Evolutionary conservation across 2,329 filamentous ascomycete species (phyloP).

Genomic region (Colletotrichum sp.): DNA sequence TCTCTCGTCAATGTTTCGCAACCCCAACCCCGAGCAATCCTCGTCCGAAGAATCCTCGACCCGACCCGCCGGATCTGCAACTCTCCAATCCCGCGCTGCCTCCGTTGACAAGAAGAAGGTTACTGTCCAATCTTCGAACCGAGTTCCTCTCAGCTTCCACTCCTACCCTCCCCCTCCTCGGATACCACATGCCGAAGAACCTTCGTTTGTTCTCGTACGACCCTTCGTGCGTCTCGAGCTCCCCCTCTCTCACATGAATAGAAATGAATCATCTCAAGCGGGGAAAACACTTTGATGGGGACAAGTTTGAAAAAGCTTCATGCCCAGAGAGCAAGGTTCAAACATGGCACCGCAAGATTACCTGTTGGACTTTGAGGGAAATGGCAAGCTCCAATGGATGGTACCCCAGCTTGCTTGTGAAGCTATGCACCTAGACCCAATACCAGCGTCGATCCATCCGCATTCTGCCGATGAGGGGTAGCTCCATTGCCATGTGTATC

Average conservation of each 20-base stretch:
- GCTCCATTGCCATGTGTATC: background rate
- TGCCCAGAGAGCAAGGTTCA: background rate
- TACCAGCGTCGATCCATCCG: background rate
- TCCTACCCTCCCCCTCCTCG: background rate
- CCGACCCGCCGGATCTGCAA: slow-evolving; percentile 26
- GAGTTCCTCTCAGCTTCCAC: slow-evolving; percentile 18
- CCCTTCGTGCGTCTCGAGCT: background rate
- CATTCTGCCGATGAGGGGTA: slow-evolving; percentile 12
- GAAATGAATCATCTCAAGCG: background rate
- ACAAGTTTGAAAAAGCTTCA: background rate
- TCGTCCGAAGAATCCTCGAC: slow-evolving; percentile 23
- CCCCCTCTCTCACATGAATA: background rate
- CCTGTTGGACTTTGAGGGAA: background rate
- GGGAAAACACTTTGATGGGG: background rate
- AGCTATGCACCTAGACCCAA: background rate
- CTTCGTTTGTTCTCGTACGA: background rate
- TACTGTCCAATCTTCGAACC: background rate
- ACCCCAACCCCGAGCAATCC: slow-evolving; percentile 2
- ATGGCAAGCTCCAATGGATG: background rate
- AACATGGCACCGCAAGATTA: background rate
- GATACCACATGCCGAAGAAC: slow-evolving; percentile 10
- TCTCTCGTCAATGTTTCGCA: slow-evolving; percentile 3
- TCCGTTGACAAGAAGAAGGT: background rate
- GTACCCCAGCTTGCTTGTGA: background rate
- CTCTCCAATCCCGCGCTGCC: background rate